Evolutionary conservation across 805 yeast species (phyloP).

Genomic region (Wickerhamiella allomyrinae): DNA sequence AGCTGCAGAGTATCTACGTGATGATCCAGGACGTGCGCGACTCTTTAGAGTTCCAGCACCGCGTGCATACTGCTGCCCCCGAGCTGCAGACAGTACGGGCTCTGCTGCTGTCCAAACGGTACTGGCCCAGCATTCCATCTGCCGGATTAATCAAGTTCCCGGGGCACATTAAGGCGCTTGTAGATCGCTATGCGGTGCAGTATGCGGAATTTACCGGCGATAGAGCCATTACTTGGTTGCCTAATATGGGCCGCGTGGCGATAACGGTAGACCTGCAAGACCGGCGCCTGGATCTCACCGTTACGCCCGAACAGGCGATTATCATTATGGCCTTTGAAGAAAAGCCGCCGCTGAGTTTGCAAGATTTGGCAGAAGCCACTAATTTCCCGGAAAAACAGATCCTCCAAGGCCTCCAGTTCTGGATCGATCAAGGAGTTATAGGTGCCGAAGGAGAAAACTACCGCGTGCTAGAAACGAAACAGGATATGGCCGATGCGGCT

Average conservation of each 20-base stretch:
- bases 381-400: conserved; percentile 33
- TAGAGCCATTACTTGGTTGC: conserved; percentile 42
- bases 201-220: conserved; percentile 40
- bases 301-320: conserved; percentile 56
- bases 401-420: conserved; percentile 33
- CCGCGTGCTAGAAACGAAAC: background rate
- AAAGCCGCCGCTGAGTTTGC: conserved; percentile 19
- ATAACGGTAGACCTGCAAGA: conserved; percentile 44
- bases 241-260: conserved; percentile 47
- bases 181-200: conserved; percentile 29
- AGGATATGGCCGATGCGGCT: background rate
- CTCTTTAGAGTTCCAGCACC: conserved; percentile 38
- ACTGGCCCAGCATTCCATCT: conserved; percentile 51
- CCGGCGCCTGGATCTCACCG: conserved; percentile 31
- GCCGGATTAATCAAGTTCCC: conserved; percentile 38
- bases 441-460: conserved; percentile 27
- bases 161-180: conserved; percentile 24
- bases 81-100: conserved; percentile 20
- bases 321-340: conserved; percentile 38
- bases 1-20: conserved; percentile 58
- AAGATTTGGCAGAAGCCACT: conserved; percentile 26
- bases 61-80: conserved; percentile 30
- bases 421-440: conserved; percentile 51
- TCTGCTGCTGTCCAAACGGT: conserved; percentile 56
- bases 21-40: conserved; percentile 51